phyloP scores from a whole-genome alignment of 495 filamentous ascomycete genomes.

The Trichoderma reesei region DNA sequence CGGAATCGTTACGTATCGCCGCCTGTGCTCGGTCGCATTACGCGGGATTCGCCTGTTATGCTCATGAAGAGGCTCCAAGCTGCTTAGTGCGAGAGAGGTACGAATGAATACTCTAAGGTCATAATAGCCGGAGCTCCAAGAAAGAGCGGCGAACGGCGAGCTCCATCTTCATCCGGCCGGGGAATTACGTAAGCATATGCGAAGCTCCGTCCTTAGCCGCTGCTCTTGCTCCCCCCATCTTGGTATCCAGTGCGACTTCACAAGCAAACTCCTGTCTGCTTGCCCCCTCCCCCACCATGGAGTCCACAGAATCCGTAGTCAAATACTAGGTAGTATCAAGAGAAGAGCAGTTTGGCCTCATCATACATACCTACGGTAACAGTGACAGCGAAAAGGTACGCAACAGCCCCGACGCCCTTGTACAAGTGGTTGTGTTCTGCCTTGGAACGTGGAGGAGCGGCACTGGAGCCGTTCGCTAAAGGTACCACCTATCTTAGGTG shows the following conservation, averaged over 20 bases:
- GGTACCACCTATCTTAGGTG: too few species aligned
- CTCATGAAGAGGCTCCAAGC: background rate
- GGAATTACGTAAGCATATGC: constrained; percentile 2
- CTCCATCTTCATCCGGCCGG: background rate
- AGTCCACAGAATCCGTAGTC: too few species aligned
- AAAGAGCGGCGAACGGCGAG: background rate
- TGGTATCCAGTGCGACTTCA: background rate
- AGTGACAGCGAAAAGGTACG: too few species aligned
- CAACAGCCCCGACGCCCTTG: too few species aligned
- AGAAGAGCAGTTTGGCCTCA: too few species aligned
- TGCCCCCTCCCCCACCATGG: background rate
- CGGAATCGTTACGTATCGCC: background rate
- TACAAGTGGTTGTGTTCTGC: too few species aligned
- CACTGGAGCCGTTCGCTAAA: constrained; percentile 2
- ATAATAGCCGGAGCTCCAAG: too few species aligned
- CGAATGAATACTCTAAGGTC: too few species aligned
- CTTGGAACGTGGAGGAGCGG: background rate
- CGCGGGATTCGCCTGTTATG: background rate
- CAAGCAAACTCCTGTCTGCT: background rate
- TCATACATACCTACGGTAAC: too few species aligned
- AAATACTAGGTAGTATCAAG: too few species aligned
- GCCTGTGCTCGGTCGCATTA: background rate
- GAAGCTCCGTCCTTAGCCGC: background rate
- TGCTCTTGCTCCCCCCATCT: background rate
- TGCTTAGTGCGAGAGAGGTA: background rate